Evolutionary conservation across 305 asterid genomes (phyloP), one percentile per base, ranked within the genome.

Genomic region (Solanum chacoense): DNA sequence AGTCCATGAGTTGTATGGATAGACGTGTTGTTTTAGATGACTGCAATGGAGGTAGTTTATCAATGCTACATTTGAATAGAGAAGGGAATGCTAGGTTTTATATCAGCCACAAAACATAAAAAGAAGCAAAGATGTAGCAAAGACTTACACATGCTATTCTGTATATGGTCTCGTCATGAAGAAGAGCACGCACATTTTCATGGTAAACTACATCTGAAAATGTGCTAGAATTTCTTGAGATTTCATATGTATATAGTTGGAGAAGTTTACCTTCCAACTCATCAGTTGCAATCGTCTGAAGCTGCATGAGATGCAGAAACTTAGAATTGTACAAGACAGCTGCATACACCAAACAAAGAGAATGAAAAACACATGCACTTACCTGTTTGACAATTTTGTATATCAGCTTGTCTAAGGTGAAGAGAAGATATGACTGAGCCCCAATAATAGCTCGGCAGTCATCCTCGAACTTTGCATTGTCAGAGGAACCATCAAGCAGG

Each of bases 401-500:
- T 90, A 98, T 96, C 92, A 98, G 96, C 93, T 98, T 98, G 95
- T 96, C 99, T 89, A 98, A 90, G 29, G 98, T 98, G 91, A 95
- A 96, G 89, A 98, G 98, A 88, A 93, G 89, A 92, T 93, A 98
- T 40, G 99, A 95, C 85, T 95, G 99, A 91, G 98, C 92, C 85
- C 99, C 99, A 86, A 97, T 91, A 85, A 95, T 93, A 89, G 98
- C 94, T 72, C 99, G 96, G 88, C 99, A 98, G 89, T 98, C 99
- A 88, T 98, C 99, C 91, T 98, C 99, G 88, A 93, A 98, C 93
- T 94, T 98, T 42, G 98, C 91, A 85, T 93, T 94, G 91, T 97
- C 99, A 87, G 93, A 94, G 88, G 98, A 92, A 69, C 99, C 99
- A 88, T 94, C 94, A 78, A 98, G 94, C 89, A 97, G 92, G 91